These are phyloP conservation scores for Metschnikowia lunata DNA, from an alignment of 805 yeast genomes.

Conservation along the genomic window DNA sequence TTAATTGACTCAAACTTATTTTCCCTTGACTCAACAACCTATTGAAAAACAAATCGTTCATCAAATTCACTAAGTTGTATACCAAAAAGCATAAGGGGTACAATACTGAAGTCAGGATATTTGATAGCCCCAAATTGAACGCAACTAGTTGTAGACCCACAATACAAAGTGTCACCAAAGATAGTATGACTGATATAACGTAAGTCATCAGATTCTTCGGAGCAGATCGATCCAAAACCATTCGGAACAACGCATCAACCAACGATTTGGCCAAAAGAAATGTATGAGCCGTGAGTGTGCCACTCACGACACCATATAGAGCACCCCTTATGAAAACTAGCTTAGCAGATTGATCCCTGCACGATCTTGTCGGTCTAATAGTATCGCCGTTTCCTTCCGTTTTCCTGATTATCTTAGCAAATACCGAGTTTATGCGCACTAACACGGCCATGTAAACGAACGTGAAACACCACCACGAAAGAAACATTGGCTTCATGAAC, in stretches of 20 bases:
- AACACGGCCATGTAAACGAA: constrained; percentile 26
- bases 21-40: constrained; percentile 47
- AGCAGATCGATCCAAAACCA: constrained; percentile 27
- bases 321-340: constrained; percentile 48
- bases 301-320: constrained; percentile 63
- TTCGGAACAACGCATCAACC: constrained; percentile 59
- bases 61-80: constrained; percentile 61
- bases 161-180: constrained; percentile 51
- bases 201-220: constrained; percentile 28
- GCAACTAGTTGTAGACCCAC: constrained; percentile 70
- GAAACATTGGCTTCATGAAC: constrained; percentile 42
- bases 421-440: constrained; percentile 21
- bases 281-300: constrained; percentile 81
- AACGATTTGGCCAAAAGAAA: constrained; percentile 80
- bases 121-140: constrained; percentile 67
- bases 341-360: constrained; percentile 14
- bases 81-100: constrained; percentile 85
- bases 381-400: constrained; percentile 3
- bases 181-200: constrained; percentile 39
- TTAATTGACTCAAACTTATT: constrained; percentile 46
- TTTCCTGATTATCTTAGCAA: constrained; percentile 14
- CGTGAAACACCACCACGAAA: constrained; percentile 51
- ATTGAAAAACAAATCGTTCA: constrained; percentile 51
- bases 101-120: constrained; percentile 67
- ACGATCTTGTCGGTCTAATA: constrained; percentile 6